Conservation (phyloP, 495 filamentous ascomycete species). For the Annulohypoxylon maeteangense region DNA sequence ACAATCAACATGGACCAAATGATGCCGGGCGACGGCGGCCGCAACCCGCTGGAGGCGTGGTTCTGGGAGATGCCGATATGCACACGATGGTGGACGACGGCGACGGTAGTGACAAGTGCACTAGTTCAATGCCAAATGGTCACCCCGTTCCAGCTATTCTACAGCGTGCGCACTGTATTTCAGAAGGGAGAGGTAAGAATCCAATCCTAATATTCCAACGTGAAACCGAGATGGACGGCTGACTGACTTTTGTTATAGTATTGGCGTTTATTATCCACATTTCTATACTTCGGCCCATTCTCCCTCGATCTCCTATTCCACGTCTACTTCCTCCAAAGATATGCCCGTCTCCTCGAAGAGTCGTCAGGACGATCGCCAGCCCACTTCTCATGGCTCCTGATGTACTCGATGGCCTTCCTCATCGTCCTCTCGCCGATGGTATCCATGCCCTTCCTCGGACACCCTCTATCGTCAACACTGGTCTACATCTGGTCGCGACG, state of each 20-base stretch:
- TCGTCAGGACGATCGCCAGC: slow-evolving; percentile 88
- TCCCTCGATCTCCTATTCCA: slow-evolving; percentile 97
- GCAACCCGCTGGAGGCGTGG: slow-evolving; percentile 93
- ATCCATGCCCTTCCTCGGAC: slow-evolving; percentile 90
- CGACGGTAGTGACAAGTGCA: slow-evolving; percentile 86
- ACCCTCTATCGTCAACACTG: slow-evolving; percentile 85
- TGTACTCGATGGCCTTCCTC: slow-evolving; percentile 82
- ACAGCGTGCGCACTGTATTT: slow-evolving; percentile 93
- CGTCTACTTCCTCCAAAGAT: slow-evolving; percentile 97
- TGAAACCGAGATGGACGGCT: slow-evolving; percentile 2
- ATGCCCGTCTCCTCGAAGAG: slow-evolving; percentile 94
- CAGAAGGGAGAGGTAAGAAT: slow-evolving; percentile 79
- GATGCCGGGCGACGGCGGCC: slow-evolving; percentile 71
- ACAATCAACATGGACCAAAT: slow-evolving; percentile 67
- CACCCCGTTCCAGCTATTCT: slow-evolving; percentile 93
- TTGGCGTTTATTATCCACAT: slow-evolving; percentile 94
- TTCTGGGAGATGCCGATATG: slow-evolving; percentile 98
- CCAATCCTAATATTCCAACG: background rate
- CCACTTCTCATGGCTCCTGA: slow-evolving; percentile 91
- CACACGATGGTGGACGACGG: slow-evolving; percentile 95
- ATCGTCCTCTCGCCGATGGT: slow-evolving; percentile 83
- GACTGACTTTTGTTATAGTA: slow-evolving; percentile 66
- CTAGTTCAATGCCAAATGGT: slow-evolving; percentile 93
- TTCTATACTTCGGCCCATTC: slow-evolving; percentile 96
- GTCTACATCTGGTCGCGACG: slow-evolving; percentile 99